Evolutionary conservation across 148 eudicot species (phyloP).

Genomic region (Rhododendron griersonianum): DNA sequence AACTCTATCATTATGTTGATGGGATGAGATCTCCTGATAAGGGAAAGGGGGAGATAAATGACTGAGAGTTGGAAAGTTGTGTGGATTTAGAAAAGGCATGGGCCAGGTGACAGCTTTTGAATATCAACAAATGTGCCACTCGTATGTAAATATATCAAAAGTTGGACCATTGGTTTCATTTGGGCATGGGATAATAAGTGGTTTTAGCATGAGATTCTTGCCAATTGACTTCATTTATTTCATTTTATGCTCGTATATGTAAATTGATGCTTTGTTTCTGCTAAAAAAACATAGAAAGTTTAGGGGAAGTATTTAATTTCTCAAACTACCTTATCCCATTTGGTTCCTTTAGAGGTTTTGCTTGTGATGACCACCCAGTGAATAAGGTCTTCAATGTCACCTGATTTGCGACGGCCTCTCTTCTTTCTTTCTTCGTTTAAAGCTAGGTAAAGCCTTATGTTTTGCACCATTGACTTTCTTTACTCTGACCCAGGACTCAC

Average conservation of each 20-base stretch:
- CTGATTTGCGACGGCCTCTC: not conserved
- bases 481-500: not conserved
- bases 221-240: not conserved
- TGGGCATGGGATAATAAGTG: not conserved
- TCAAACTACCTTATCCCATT: not conserved
- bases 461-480: not conserved
- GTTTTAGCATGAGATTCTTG: not conserved
- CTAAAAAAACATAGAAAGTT: not conserved
- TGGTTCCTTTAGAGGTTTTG: not conserved
- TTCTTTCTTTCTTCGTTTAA: not conserved
- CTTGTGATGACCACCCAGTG: not conserved
- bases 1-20: not conserved
- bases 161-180: not conserved
- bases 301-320: not conserved
- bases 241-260: not conserved
- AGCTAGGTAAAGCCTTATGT: not conserved
- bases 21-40: not conserved
- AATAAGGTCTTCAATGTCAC: not conserved
- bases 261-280: not conserved
- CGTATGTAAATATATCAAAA: not conserved
- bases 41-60: not conserved
- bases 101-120: not conserved
- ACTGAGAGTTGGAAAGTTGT: not conserved
- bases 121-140: not conserved
- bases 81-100: not conserved